Percentiles rank a stretch among this genome's conserved stretches.
These are phyloP conservation scores for Neofusicoccum ribis DNA, from an alignment of 2,329 filamentous ascomycete species.

Conservation along the genomic window DNA sequence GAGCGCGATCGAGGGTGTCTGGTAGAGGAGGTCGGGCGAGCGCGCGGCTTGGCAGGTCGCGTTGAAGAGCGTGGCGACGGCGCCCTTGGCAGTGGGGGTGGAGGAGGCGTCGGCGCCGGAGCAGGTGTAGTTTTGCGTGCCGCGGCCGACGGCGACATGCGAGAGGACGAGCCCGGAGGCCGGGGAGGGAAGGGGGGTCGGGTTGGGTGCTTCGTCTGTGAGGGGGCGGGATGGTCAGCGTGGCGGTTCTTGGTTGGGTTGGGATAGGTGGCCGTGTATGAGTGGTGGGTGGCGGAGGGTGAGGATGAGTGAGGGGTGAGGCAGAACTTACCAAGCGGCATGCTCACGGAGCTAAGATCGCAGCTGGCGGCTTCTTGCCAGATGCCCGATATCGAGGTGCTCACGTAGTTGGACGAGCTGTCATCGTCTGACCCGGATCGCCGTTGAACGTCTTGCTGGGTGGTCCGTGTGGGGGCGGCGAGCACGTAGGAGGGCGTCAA, in stretches of 20 bases:
- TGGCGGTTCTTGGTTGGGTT: background rate
- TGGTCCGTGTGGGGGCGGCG: slow-evolving; percentile 32
- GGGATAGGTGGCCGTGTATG: background rate
- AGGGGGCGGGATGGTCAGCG: slow-evolving; percentile 25
- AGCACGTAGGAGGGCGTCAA: slow-evolving; percentile 35
- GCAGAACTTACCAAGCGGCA: slow-evolving; percentile 34
- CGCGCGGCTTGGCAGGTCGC: slow-evolving; percentile 74
- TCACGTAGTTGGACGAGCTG: slow-evolving; percentile 1
- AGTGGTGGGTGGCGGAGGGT: background rate
- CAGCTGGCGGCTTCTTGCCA: slow-evolving; percentile 24
- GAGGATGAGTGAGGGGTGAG: background rate
- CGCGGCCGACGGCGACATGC: slow-evolving; percentile 83
- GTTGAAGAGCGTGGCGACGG: slow-evolving; percentile 84
- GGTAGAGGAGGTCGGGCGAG: slow-evolving; percentile 65
- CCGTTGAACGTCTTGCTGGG: background rate
- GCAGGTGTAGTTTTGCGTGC: slow-evolving; percentile 95
- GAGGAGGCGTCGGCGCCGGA: slow-evolving; percentile 57
- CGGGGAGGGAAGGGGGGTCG: slow-evolving; percentile 62
- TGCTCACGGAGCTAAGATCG: slow-evolving; percentile 32
- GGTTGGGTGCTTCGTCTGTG: slow-evolving; percentile 30
- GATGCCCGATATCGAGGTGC: slow-evolving; percentile 1
- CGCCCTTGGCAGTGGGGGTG: slow-evolving; percentile 67
- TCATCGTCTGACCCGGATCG: background rate
- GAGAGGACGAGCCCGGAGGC: slow-evolving; percentile 62
- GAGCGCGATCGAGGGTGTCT: slow-evolving; percentile 68